Base-by-base conservation (phyloP, 306 rosid species). In the Glycine soja region DNA sequence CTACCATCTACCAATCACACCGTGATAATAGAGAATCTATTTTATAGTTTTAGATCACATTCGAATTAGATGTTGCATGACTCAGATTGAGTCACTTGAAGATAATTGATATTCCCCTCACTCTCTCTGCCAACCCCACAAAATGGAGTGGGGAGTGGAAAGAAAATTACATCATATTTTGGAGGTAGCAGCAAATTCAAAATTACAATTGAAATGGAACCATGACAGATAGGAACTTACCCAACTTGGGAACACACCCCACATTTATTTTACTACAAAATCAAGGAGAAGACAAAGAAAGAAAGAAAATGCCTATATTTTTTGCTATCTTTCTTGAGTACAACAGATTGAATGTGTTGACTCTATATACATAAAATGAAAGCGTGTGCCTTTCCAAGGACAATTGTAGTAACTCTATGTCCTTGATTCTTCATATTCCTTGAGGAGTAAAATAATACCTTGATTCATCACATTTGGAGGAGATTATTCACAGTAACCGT, bases 401-500 rank as follows among this genome's bases (percentile, higher is more conserved):
- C 74, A 75, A 53, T 50, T 34, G 19, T 13, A 64, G 86, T 61
- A 48, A 67, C 81, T 81, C 70, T 54, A 72, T 71, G n/a, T n/a
- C n/a, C n/a, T n/a, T 56, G 24, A 19, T 19, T 19, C 83, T 83
- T 71, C 79, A 66, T 36, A 67, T 59, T 19, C 52, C 71, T 80
- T 10, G 71, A 77, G 19, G 24, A 77, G 43, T 59, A 66, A 74
- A 84, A 65, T 72, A 64, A 24, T 71, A 71, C 46, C 78, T 69
- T n/a, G 19, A 19, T 56, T 50, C 66, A 82, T 85, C 95, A 93
- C 95, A 91, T 93, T 80, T 95, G 99, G 74, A 95, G 98, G 86
- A 95, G 97, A 88, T 95, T 95, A 91, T 95, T 95, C 89, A 95
- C 94, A 81, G 99, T 95, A 68, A 90, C 96, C 5, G 93, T 75